Conservation (phyloP, 1,284 basidiomycete species). For the Malassezia yamatoensis region DNA sequence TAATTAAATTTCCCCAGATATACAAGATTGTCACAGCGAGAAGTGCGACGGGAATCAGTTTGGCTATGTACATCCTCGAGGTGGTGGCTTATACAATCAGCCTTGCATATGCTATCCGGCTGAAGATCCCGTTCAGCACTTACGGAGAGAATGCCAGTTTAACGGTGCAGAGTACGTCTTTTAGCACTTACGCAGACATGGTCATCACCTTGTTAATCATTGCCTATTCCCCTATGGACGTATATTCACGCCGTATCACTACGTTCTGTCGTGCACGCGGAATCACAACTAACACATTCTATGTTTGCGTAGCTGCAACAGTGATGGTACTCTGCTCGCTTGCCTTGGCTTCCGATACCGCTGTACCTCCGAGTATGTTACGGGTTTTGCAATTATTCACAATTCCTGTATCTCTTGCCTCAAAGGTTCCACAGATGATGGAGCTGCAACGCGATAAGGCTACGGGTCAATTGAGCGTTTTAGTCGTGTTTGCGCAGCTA, state of each 20-base stretch:
- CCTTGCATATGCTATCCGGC: conserved; percentile 66
- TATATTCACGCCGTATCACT: conserved; percentile 23
- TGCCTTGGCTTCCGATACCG: conserved; percentile 27
- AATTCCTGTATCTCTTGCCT: conserved; percentile 42
- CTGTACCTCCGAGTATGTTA: conserved; percentile 27
- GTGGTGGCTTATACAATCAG: conserved; percentile 77
- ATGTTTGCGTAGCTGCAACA: conserved; percentile 56
- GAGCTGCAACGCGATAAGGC: conserved; percentile 40
- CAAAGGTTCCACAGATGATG: conserved; percentile 45
- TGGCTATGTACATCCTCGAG: conserved; percentile 53
- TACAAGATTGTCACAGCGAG: conserved; percentile 54
- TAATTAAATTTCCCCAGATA: conserved; percentile 89
- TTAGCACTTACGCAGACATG: conserved; percentile 24
- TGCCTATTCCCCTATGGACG: conserved; percentile 33
- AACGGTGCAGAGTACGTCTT: conserved; percentile 37
- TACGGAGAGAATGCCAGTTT: conserved; percentile 57
- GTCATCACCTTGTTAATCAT: conserved; percentile 44
- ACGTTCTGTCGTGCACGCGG: conserved; percentile 6
- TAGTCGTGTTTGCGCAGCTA: conserved; percentile 46
- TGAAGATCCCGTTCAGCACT: conserved; percentile 80
- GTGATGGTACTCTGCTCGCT: conserved; percentile 73
- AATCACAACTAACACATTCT: conserved; percentile 15
- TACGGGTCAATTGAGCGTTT: conserved; percentile 40
- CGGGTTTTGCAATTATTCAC: conserved; percentile 36
- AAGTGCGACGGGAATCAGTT: conserved; percentile 72